Conservation (phyloP, 208 protist genomes). For the Crithidia sp. region DNA sequence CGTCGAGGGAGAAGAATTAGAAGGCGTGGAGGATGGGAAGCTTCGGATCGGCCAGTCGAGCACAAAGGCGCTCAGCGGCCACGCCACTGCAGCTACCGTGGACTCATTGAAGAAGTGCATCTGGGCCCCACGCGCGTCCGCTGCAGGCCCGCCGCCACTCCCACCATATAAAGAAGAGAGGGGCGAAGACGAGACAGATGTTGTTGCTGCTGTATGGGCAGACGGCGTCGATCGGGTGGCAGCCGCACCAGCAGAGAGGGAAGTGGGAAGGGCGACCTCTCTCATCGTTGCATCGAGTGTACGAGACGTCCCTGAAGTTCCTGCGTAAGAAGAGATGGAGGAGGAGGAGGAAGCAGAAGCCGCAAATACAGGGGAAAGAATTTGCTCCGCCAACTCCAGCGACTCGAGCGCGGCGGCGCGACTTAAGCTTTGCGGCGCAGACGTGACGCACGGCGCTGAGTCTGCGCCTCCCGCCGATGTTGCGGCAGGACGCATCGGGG, state of each 20-base stretch:
- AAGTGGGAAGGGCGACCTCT: background rate
- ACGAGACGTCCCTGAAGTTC: too few species aligned
- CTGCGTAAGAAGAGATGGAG: too few species aligned
- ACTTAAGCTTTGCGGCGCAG: conserved; percentile 19
- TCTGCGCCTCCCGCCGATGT: background rate
- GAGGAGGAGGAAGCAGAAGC: background rate
- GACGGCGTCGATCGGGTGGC: background rate
- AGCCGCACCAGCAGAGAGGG: too few species aligned
- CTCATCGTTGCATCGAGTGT: background rate
- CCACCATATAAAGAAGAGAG: background rate
- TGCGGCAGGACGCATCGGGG: background rate
- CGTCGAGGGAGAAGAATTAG: background rate
- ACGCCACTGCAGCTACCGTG: conserved; percentile 32
- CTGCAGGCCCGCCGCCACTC: background rate
- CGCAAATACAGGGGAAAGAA: conserved; percentile 56
- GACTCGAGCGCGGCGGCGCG: conserved; percentile 30
- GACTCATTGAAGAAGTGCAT: conserved; percentile 39
- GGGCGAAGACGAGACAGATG: background rate
- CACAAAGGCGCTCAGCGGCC: conserved; percentile 27
- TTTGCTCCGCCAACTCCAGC: conserved; percentile 56
- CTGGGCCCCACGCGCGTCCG: conserved; percentile 4
- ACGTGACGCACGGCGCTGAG: background rate
- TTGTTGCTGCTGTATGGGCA: background rate
- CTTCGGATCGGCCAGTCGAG: conserved; percentile 19
- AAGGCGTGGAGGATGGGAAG: background rate